Evolutionary conservation across 306 rosid species (phyloP).

Genomic region (Gleditsia sinensis): DNA sequence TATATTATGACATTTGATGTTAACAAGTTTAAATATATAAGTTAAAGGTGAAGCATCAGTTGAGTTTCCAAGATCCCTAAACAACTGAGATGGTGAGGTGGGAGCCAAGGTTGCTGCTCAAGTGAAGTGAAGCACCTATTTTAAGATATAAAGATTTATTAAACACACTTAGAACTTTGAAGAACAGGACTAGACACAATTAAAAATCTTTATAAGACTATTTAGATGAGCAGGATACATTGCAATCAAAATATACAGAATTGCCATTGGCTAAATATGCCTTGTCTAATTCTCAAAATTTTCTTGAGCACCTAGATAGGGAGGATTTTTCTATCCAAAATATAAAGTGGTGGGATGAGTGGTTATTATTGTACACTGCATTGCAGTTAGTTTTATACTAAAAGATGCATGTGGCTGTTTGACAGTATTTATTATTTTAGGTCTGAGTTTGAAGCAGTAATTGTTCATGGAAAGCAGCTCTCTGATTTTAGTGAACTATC

Average conservation of each 20-base stretch:
- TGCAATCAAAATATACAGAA: neutral
- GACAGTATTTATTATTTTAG: slow-evolving; percentile 9
- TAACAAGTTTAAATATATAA: slow-evolving; percentile 12
- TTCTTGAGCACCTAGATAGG: neutral
- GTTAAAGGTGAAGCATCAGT: neutral
- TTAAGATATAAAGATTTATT: neutral
- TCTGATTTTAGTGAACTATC: slow-evolving; percentile 1
- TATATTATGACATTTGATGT: slow-evolving; percentile 10
- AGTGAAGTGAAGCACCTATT: neutral
- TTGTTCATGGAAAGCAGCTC: neutral
- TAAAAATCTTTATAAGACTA: neutral
- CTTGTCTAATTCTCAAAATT: neutral
- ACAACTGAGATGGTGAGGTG: neutral
- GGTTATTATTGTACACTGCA: neutral
- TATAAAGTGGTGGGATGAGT: neutral
- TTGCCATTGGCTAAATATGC: neutral
- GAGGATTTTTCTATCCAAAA: neutral
- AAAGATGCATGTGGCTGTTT: slow-evolving; percentile 4
- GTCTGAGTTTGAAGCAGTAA: neutral
- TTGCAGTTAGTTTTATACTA: neutral
- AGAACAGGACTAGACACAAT: neutral
- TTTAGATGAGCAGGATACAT: neutral
- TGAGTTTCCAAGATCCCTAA: neutral
- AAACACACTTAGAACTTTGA: neutral
- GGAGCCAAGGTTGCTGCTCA: slow-evolving; percentile 1